Evolutionary conservation across 2,329 filamentous ascomycete species (phyloP), one percentile per base, ranked within the genome.

Genomic region (Curvularia spicifera): DNA sequence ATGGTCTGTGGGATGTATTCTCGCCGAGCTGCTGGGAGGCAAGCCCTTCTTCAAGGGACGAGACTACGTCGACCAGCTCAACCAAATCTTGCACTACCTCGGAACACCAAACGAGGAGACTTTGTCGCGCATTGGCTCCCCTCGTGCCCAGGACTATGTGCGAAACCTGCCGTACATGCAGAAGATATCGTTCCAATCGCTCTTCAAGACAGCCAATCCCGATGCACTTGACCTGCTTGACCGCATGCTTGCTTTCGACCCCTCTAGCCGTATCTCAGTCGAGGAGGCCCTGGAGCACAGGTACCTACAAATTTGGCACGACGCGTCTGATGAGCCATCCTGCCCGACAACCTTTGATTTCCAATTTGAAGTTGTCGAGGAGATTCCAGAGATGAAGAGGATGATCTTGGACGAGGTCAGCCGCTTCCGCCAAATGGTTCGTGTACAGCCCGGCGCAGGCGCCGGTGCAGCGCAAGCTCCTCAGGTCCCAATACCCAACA

Each of bases 1-100:
- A 33, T 99, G 95, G 95, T 99, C 95, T 8, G 94, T 99, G 43
- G 95, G 95, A 61, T 99, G 95, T 76, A 99, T 99, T 71, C 86
- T 99, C 53, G 95, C 95, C 53, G 95, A 99, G 79, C 87, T 99
- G 12, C 87, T 99, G 35, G 95, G 95, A 63, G 94, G 95, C 59
- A 91, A 96, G 59, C 95, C 95, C 43, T 99, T 99, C 85, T 98
- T 99, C 85, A 99, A 99, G 82, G 95, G 95, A 57, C 91, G 95
- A 62, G 95, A 99, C 82, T 99, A 99, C 74, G 95, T 99, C 78
- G 95, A 99, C 80, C 95, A 99, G 83, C 87, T 99, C 66, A 99
- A 99, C 84, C 95, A 99, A 81, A 99, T 99, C 74, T 86, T 99
- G 55, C 93, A 98, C 83, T 97, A 96, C 77, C 89, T 99, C 53